Evolutionary conservation across 108 stramenopile species (phyloP).

Genomic region (Nitzschia palea): DNA sequence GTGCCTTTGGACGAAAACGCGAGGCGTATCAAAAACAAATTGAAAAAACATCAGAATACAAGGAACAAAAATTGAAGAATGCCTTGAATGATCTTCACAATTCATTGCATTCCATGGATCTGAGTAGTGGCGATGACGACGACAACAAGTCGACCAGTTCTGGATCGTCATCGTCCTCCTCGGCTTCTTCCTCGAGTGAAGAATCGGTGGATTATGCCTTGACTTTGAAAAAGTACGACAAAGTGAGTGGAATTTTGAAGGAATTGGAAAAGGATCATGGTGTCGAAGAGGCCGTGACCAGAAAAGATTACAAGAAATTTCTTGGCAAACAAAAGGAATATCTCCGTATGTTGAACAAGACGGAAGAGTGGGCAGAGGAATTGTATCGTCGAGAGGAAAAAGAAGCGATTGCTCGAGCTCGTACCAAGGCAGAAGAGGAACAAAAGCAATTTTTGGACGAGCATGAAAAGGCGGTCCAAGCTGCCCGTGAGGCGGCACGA

Average conservation of each 20-base stretch:
- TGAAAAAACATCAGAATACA: slow-evolving; percentile 15
- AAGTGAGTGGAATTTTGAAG: neutral
- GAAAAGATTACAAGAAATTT: slow-evolving; percentile 9
- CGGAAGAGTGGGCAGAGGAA: slow-evolving; percentile 8
- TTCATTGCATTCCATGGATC: slow-evolving; percentile 6
- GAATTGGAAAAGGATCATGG: neutral
- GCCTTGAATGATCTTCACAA: slow-evolving; percentile 12
- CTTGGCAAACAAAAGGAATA: slow-evolving; percentile 3
- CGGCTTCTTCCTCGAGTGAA: neutral
- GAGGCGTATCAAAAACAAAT: slow-evolving; percentile 1
- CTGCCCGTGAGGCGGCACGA: neutral
- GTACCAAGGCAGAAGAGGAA: slow-evolving; percentile 5
- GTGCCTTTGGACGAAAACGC: slow-evolving; percentile 12
- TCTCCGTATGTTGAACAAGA: slow-evolving; percentile 3
- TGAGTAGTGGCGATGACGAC: neutral
- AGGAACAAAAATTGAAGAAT: slow-evolving; percentile 17
- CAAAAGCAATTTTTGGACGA: slow-evolving; percentile 4
- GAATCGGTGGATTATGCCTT: slow-evolving; percentile 7
- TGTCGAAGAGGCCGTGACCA: neutral
- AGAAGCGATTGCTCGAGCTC: neutral
- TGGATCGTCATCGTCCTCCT: neutral
- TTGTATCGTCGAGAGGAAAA: neutral
- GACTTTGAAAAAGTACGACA: slow-evolving; percentile 8
- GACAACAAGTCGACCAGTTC: neutral
- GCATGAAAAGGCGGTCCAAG: slow-evolving; percentile 1